Conservation (phyloP, 176 grass and related monocot genomes). For the Paspalum vaginatum region DNA sequence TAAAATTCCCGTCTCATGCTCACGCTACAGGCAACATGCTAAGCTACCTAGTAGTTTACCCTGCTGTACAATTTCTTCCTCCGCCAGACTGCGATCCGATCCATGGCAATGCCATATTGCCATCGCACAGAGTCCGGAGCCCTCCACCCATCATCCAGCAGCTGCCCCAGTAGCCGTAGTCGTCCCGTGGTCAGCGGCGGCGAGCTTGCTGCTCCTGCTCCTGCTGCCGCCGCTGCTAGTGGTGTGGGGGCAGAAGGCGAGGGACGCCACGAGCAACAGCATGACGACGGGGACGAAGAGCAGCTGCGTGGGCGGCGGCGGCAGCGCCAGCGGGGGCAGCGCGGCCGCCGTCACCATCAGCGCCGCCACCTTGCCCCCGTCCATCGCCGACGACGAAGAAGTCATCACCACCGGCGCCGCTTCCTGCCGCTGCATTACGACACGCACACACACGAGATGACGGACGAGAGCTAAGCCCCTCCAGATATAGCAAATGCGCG, state of each 20-base stretch:
- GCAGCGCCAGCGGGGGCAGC: constrained; percentile 54
- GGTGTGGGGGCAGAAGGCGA: constrained; percentile 46
- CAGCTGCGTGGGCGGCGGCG: constrained; percentile 52
- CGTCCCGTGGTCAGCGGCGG: background rate
- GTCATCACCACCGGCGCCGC: background rate
- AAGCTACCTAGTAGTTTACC: too few species aligned
- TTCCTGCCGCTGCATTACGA: background rate
- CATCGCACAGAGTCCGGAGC: too few species aligned
- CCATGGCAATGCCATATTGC: too few species aligned
- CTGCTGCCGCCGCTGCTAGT: background rate
- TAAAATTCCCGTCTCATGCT: too few species aligned
- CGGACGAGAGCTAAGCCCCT: background rate
- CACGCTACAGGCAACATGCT: too few species aligned
- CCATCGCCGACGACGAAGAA: background rate
- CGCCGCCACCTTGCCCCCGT: constrained; percentile 22
- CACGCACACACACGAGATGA: too few species aligned
- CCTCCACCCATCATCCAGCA: background rate
- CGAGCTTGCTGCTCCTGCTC: background rate
- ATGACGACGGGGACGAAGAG: constrained; percentile 59
- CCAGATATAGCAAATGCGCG: background rate
- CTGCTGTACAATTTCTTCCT: too few species aligned
- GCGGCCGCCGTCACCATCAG: constrained; percentile 38
- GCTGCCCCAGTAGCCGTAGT: background rate
- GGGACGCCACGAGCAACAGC: constrained; percentile 57
- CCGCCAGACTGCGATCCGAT: too few species aligned